phyloP scores from a whole-genome alignment of 2,329 filamentous ascomycete species.

The Paraphoma sp. region DNA sequence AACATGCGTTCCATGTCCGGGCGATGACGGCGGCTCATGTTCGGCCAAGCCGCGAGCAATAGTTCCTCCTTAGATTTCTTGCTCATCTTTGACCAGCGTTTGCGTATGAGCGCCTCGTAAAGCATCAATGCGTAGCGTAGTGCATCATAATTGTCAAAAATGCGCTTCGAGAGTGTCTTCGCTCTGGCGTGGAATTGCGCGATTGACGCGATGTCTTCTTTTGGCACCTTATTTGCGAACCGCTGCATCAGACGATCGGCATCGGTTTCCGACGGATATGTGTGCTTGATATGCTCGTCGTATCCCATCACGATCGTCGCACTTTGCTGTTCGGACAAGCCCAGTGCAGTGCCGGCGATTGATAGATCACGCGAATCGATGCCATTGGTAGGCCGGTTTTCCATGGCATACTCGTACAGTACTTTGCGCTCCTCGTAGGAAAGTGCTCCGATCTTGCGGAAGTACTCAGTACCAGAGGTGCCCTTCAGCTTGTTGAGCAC shows the following conservation, averaged over 20 bases:
- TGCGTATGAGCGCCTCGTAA: neutral
- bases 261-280: neutral
- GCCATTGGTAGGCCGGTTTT: neutral
- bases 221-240: neutral
- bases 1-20: constrained; percentile 57
- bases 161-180: neutral
- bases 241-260: neutral
- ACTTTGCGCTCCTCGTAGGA: neutral
- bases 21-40: constrained; percentile 48
- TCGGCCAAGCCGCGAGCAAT: neutral
- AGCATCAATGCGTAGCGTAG: neutral
- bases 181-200: neutral
- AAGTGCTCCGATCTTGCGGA: neutral
- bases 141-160: neutral
- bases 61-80: neutral
- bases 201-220: neutral
- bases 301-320: neutral
- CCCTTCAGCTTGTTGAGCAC: neutral
- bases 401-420: neutral
- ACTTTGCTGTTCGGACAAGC: neutral
- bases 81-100: neutral
- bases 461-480: neutral
- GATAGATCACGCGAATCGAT: neutral
- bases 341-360: neutral
- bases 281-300: neutral